Percentiles rank a stretch among this genome's conserved stretches.
Evolutionary conservation across 148 eudicot genomes (phyloP).

Genomic region (Mesembryanthemum crystallinum): DNA sequence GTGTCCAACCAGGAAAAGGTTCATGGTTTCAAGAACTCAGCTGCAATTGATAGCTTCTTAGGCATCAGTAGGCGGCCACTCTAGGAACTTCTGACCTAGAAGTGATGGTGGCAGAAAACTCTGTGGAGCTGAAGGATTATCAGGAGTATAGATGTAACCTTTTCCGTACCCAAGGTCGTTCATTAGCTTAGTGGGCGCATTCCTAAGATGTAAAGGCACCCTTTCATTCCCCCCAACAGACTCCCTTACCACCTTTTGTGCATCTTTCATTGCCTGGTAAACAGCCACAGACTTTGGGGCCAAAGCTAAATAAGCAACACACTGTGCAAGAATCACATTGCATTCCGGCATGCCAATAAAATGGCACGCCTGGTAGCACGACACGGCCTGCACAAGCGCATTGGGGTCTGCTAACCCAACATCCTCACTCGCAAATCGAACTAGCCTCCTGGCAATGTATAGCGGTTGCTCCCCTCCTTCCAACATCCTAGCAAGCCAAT

Average conservation of each 20-base stretch:
- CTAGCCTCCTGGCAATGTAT: conserved; percentile 69
- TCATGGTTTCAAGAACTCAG: neutral
- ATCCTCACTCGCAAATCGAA: conserved; percentile 85
- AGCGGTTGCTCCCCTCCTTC: conserved; percentile 91
- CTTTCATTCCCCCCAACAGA: conserved; percentile 85
- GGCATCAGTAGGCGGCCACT: conserved; percentile 47
- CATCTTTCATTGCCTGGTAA: conserved; percentile 56
- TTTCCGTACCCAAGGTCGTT: conserved; percentile 76
- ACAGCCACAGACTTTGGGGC: conserved; percentile 76
- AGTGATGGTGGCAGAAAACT: conserved; percentile 65
- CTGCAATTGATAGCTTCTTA: conserved; percentile 10
- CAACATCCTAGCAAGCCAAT: conserved; percentile 91
- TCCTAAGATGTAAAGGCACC: conserved; percentile 86
- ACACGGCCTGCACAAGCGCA: conserved; percentile 71
- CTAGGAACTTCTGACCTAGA: conserved; percentile 65
- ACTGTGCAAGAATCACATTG: conserved; percentile 64
- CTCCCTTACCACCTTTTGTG: conserved; percentile 57
- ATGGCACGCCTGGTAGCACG: conserved; percentile 84
- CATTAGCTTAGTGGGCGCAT: conserved; percentile 88
- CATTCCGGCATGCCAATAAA: conserved; percentile 92
- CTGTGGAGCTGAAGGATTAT: conserved; percentile 53
- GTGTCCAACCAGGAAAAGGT: neutral
- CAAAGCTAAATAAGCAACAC: conserved; percentile 75
- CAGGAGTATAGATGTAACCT: conserved; percentile 79
- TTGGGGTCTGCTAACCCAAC: conserved; percentile 76